Conservation (phyloP, 305 asterid species). For the Striga hermonthica region DNA sequence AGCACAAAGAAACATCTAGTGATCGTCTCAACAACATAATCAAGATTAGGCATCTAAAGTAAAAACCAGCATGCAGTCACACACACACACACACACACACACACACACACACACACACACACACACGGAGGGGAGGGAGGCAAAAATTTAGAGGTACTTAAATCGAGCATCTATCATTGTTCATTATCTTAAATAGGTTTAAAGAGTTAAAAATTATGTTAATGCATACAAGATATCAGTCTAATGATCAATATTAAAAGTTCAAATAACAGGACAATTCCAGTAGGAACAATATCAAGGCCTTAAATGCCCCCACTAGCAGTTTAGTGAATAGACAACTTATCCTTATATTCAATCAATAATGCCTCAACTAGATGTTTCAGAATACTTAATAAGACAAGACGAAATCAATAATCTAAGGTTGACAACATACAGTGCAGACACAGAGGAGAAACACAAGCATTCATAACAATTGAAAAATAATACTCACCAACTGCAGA, state of each 20-base stretch:
- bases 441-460: slow-evolving; percentile 21
- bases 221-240: no score
- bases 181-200: no score
- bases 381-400: background rate
- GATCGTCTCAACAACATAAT: no score
- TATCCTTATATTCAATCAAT: slow-evolving; percentile 22
- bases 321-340: slow-evolving; percentile 13
- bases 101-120: no score
- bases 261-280: background rate
- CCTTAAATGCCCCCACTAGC: background rate
- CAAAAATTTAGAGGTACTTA: no score
- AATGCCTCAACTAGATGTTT: slow-evolving; percentile 19
- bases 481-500: slow-evolving; percentile 47
- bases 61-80: no score
- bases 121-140: no score
- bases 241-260: no score
- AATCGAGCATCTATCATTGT: background rate
- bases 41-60: no score
- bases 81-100: no score
- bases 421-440: slow-evolving; percentile 5
- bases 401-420: slow-evolving; percentile 22
- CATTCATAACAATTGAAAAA: slow-evolving; percentile 16
- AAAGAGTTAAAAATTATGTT: background rate
- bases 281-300: slow-evolving; percentile 4
- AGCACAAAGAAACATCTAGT: no score